A percentile compares a stretch with the other conserved stretches of the same genome.
Evolutionary conservation across 2,329 filamentous ascomycete genomes (phyloP).

Genomic region (Truncatella angustata): DNA sequence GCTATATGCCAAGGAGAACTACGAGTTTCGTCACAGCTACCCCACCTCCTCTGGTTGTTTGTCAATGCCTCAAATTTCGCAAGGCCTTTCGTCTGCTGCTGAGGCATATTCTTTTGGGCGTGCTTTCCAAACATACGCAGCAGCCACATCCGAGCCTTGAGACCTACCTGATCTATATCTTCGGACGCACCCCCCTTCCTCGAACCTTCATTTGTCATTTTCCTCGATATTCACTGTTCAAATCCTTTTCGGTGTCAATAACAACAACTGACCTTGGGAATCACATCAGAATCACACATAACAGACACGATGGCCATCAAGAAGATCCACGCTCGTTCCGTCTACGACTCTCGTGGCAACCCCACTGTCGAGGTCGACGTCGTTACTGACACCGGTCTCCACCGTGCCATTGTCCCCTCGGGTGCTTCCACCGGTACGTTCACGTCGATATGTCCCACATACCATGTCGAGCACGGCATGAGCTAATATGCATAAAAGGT

Average conservation of each 20-base stretch:
- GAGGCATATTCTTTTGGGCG: constrained; percentile 6
- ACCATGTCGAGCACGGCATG: constrained; percentile 3
- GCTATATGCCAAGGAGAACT: too few species aligned
- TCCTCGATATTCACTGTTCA: background rate
- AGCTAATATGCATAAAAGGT: constrained; percentile 48
- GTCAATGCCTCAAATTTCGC: constrained; percentile 5
- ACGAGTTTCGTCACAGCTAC: constrained; percentile 7
- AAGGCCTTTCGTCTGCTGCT: background rate
- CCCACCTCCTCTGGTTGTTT: background rate
- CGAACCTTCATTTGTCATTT: background rate
- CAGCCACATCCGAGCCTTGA: background rate
- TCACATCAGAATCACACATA: background rate
- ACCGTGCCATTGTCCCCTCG: constrained; percentile 96
- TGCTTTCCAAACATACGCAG: background rate
- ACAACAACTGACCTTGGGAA: background rate
- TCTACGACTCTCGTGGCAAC: constrained; percentile 99
- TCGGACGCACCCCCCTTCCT: background rate
- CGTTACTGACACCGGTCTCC: constrained; percentile 91
- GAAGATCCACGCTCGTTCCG: constrained; percentile 88
- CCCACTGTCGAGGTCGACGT: constrained; percentile 98
- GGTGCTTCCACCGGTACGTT: constrained; percentile 86
- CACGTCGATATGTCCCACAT: constrained; percentile 19
- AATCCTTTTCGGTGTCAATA: too few species aligned
- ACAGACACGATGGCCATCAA: constrained; percentile 75
- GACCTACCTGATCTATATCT: background rate